phyloP scores from a whole-genome alignment of 352 stramenopile species.

The Pythium periplocum region DNA sequence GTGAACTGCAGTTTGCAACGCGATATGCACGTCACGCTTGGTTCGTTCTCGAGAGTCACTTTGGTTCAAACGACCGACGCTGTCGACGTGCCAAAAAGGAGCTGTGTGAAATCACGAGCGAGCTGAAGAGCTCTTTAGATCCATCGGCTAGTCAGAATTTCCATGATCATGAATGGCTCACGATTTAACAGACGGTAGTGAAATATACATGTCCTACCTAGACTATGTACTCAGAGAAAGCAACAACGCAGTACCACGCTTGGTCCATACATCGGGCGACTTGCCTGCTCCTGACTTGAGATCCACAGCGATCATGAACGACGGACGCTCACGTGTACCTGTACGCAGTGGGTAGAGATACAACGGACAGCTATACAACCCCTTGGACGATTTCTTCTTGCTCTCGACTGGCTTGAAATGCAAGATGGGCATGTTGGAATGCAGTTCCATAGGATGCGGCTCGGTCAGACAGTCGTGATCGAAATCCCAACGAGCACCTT shows the following conservation, averaged over 20 bases:
- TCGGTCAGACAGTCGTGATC: constrained; percentile 88
- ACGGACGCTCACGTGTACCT: constrained; percentile 91
- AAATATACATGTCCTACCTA: background rate
- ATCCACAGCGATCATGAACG: constrained; percentile 93
- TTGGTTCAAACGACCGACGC: constrained; percentile 46
- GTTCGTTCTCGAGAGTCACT: constrained; percentile 51
- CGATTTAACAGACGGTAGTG: constrained; percentile 2
- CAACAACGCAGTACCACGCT: constrained; percentile 89
- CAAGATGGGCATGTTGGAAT: constrained; percentile 89
- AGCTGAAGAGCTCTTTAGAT: constrained; percentile 21
- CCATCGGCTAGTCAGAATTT: constrained; percentile 17
- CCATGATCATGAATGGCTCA: constrained; percentile 47
- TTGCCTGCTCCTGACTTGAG: constrained; percentile 86
- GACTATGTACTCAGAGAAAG: constrained; percentile 82
- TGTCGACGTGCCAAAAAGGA: constrained; percentile 38
- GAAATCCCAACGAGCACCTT: constrained; percentile 91
- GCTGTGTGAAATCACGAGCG: constrained; percentile 29
- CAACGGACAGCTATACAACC: constrained; percentile 91
- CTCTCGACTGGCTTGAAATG: constrained; percentile 94
- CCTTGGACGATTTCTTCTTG: constrained; percentile 92
- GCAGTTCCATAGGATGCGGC: constrained; percentile 90
- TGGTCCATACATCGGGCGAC: constrained; percentile 91
- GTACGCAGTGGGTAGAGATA: constrained; percentile 97
- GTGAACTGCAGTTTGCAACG: constrained; percentile 31
- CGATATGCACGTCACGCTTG: constrained; percentile 29